These are phyloP conservation scores for Fusarium avenaceum DNA, from an alignment of 2,329 filamentous ascomycete species.

Conservation along the genomic window DNA sequence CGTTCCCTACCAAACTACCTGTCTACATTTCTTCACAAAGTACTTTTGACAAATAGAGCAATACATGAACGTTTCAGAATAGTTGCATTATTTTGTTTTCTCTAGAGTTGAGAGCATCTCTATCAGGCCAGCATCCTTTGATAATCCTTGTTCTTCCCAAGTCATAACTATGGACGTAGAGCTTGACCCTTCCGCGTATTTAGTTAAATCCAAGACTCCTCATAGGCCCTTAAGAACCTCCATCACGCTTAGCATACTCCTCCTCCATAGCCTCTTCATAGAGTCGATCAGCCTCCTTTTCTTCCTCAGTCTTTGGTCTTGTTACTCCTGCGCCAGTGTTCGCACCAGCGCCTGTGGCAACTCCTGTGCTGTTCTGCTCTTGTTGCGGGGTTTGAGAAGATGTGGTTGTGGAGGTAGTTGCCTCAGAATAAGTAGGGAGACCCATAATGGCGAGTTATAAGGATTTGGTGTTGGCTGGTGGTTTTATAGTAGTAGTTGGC, in stretches of 20 bases:
- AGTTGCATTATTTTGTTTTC: neutral
- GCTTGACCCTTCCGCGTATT: neutral
- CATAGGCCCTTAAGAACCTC: constrained; percentile 56
- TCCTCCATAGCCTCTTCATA: constrained; percentile 69
- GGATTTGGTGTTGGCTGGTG: neutral
- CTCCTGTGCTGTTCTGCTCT: constrained; percentile 24
- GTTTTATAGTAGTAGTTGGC: neutral
- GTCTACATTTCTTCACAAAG: neutral
- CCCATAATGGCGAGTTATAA: constrained; percentile 47
- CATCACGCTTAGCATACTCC: constrained; percentile 68
- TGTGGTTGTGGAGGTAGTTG: constrained; percentile 10
- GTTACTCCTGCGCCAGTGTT: constrained; percentile 64
- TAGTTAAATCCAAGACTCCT: neutral
- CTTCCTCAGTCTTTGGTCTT: constrained; percentile 63
- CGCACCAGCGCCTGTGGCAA: constrained; percentile 60
- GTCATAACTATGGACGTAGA: neutral
- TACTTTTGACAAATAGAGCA: neutral
- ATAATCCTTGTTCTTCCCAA: neutral
- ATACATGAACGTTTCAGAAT: neutral
- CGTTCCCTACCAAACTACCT: neutral
- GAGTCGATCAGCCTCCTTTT: constrained; percentile 63
- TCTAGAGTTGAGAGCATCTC: constrained; percentile 5
- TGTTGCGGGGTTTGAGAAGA: constrained; percentile 26
- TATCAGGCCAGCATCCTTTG: neutral
- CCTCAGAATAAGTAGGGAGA: constrained; percentile 44